A percentile compares a stretch with the other conserved stretches of the same genome.
Evolutionary conservation across 345 rosid species (phyloP).

Genomic region (Cochlearia excelsa): DNA sequence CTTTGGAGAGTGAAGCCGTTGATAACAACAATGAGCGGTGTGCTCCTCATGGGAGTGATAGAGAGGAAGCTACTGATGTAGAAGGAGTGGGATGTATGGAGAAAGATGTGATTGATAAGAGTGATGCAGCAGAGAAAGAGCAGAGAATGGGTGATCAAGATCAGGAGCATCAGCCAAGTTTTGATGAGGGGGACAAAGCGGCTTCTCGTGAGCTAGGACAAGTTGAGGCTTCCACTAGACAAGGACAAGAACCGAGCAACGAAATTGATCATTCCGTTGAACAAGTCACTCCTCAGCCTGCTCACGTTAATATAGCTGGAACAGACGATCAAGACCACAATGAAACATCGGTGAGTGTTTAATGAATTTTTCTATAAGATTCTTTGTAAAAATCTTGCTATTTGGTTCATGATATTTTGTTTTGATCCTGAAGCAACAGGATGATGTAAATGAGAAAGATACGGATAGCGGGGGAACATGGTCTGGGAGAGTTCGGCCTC

Average conservation of each 20-base stretch:
- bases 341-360: no score
- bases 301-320: constrained; percentile 13
- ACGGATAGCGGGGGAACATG: constrained; percentile 23
- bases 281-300: constrained; percentile 25
- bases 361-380: no score
- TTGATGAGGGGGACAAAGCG: constrained; percentile 21
- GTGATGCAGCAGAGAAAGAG: constrained; percentile 16
- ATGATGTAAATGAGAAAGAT: background rate
- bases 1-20: constrained; percentile 9
- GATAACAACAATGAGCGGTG: no score
- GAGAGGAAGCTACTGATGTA: constrained; percentile 11
- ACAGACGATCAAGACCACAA: background rate
- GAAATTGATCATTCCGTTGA: constrained; percentile 8
- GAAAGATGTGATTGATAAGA: constrained; percentile 6
- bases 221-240: constrained; percentile 19
- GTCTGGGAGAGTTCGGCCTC: constrained; percentile 33
- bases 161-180: constrained; percentile 19
- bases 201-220: constrained; percentile 24
- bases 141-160: constrained; percentile 15
- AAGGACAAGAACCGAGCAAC: constrained; percentile 13
- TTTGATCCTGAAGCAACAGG: constrained; percentile 1
- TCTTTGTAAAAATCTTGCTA: no score
- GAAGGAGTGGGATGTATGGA: background rate
- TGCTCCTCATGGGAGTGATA: background rate
- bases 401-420: no score